These are phyloP conservation scores for Papiliotrema flavescens DNA, from an alignment of 1,284 basidiomycete species.

Conservation along the genomic window DNA sequence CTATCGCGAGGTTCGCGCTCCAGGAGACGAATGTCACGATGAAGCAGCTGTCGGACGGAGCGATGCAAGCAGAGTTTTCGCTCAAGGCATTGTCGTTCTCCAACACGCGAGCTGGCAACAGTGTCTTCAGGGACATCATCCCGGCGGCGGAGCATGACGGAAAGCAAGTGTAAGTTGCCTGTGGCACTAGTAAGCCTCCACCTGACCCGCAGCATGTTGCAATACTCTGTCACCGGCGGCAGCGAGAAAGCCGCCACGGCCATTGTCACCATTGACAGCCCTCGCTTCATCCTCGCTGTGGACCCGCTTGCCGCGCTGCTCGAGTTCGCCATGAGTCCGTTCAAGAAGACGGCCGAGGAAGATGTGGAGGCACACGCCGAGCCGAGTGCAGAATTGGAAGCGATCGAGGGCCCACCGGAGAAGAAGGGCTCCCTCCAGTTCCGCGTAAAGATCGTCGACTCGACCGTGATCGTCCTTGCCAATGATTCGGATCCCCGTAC, in stretches of 20 bases:
- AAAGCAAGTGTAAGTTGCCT: conserved; percentile 63
- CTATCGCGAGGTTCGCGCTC: conserved; percentile 81
- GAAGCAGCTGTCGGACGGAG: conserved; percentile 79
- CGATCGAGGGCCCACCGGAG: conserved; percentile 20
- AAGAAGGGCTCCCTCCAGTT: conserved; percentile 52
- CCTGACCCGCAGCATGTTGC: conserved; percentile 60
- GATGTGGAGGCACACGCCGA: conserved; percentile 6
- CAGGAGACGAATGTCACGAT: conserved; percentile 74
- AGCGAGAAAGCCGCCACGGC: conserved; percentile 61
- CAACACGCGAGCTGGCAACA: conserved; percentile 77
- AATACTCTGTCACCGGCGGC: conserved; percentile 73
- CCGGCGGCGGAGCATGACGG: conserved; percentile 84
- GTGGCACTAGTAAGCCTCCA: neutral
- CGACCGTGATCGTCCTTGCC: conserved; percentile 85
- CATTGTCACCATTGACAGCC: conserved; percentile 87
- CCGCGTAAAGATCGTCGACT: conserved; percentile 86
- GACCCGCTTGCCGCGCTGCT: conserved; percentile 87
- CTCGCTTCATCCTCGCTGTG: conserved; percentile 87
- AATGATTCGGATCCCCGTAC: conserved; percentile 75
- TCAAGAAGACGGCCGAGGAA: conserved; percentile 38
- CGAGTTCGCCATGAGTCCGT: conserved; percentile 75
- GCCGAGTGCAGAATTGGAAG: conserved; percentile 28
- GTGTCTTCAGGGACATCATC: conserved; percentile 91
- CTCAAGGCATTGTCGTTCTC: conserved; percentile 87
- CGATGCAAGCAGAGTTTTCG: conserved; percentile 80